A percentile compares a stretch with the other conserved stretches of the same genome.
Conservation (phyloP, 1,139 yeast genomes). For the Barnettozyma hawaiiensis region DNA sequence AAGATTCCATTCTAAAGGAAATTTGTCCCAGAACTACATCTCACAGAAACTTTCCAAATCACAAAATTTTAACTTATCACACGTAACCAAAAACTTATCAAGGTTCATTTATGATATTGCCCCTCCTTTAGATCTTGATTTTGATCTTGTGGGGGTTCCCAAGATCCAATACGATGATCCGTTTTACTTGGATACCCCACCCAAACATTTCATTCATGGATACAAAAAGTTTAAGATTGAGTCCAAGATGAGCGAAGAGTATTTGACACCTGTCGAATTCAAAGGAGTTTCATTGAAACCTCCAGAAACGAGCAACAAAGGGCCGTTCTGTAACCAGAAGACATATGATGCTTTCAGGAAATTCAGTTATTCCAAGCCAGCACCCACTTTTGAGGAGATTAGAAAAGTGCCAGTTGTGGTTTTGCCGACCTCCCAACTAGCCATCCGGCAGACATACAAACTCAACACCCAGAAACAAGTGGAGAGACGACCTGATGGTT, state of each 20-base stretch:
- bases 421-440: constrained; percentile 42
- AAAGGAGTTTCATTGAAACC: constrained; percentile 11
- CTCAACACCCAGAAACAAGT: constrained; percentile 28
- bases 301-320: not conserved
- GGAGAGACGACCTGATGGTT: constrained; percentile 41
- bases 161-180: constrained; percentile 58
- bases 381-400: constrained; percentile 40
- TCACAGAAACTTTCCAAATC: not conserved
- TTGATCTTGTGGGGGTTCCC: constrained; percentile 43
- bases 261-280: constrained; percentile 25
- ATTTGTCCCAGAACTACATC: constrained; percentile 1
- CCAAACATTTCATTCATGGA: constrained; percentile 59
- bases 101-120: constrained; percentile 19
- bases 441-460: constrained; percentile 34
- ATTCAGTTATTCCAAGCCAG: constrained; percentile 35
- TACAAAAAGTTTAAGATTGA: constrained; percentile 48
- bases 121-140: constrained; percentile 29
- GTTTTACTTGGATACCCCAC: constrained; percentile 49
- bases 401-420: not conserved
- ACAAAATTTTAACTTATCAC: not conserved
- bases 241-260: constrained; percentile 22
- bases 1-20: constrained; percentile 5
- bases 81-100: not conserved
- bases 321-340: not conserved
- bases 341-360: constrained; percentile 7